Conservation (phyloP, 495 filamentous ascomycete species). For the Daldinia childiae region DNA sequence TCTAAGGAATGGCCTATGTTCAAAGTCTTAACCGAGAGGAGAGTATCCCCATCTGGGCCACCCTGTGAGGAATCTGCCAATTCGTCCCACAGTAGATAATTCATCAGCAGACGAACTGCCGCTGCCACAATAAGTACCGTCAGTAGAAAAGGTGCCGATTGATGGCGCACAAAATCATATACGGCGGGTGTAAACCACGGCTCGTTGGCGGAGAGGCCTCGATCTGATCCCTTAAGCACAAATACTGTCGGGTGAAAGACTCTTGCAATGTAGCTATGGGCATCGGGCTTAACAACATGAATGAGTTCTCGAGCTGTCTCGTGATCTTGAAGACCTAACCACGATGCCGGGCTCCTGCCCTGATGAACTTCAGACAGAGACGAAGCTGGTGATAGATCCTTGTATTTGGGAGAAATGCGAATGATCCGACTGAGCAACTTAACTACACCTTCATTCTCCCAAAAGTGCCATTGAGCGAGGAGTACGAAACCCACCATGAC, state of each 20-base stretch:
- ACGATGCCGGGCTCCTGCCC: slow-evolving; percentile 72
- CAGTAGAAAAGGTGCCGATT: slow-evolving; percentile 65
- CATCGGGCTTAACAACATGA: slow-evolving; percentile 70
- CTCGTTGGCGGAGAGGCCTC: slow-evolving; percentile 56
- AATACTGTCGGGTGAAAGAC: slow-evolving; percentile 75
- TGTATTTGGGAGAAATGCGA: slow-evolving; percentile 37
- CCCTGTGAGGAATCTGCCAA: slow-evolving; percentile 44
- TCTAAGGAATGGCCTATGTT: slow-evolving; percentile 69
- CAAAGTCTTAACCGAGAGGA: slow-evolving; percentile 68
- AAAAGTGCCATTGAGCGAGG: slow-evolving; percentile 72
- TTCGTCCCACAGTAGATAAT: slow-evolving; percentile 68
- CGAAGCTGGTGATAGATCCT: slow-evolving; percentile 51
- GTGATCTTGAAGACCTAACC: slow-evolving; percentile 77
- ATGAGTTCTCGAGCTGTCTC: slow-evolving; percentile 77
- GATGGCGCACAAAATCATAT: slow-evolving; percentile 65
- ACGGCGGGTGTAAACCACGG: slow-evolving; percentile 60
- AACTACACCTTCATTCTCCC: slow-evolving; percentile 62
- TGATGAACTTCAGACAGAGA: slow-evolving; percentile 66
- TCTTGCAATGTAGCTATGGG: slow-evolving; percentile 70
- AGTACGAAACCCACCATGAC: slow-evolving; percentile 69
- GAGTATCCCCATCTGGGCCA: slow-evolving; percentile 56
- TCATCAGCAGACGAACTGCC: slow-evolving; percentile 70
- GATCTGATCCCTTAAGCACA: slow-evolving; percentile 70
- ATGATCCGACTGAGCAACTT: slow-evolving; percentile 55
- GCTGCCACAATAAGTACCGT: slow-evolving; percentile 63